Base-by-base conservation (phyloP, 1,284 basidiomycete species). In the Cutaneotrichosporon spelunceum region DNA sequence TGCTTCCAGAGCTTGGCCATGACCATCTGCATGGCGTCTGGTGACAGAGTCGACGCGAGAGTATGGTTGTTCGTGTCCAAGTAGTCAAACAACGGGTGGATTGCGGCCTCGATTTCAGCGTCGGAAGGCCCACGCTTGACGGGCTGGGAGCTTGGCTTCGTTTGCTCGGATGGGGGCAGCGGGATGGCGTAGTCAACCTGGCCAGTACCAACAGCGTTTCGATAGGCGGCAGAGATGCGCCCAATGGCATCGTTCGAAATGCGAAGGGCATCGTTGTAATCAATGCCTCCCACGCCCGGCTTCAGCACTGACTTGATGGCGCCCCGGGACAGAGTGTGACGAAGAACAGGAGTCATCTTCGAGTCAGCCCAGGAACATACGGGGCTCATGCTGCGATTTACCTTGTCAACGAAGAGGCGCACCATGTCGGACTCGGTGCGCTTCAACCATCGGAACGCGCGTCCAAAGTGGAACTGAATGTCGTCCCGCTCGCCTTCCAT, bases 401-500 rank as follows among this genome's bases (percentile, higher is more conserved):
- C 93, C 86, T 98, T 98, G 82, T 99, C 95, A 56, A 98, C 91
- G 76, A 99, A 95, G 50, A 91, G 90, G 9, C 93, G 85, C 52
- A 95, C 86, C 96, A 99, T 98, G 71, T 99, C 95, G 24, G 86
- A 87, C 75, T 99, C 94, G 0, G 93, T 90, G 26, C 95, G 84
- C 80, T 99, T 98, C 70, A 99, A 78, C 53, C 89, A 93, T 42
- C 95, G 84, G 83, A 99, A 99, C 1, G 90, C 96, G 44, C 93
- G 84, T 13, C 96, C 96, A 74, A 99, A 99, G 81, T 93, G 93
- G 82, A 97, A 99, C 68, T 92, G 90, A 23, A 95, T 91, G 74
- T 99, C 96, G 73, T 97, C 94, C 78, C 95, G 91, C 82, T 98
- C 95, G 52, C 93, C 93, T 74, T 99, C 96, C 93, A 99, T 97